These are phyloP conservation scores for Leccinum broughii DNA, from an alignment of 768 basidiomycete genomes.

Conservation along the genomic window DNA sequence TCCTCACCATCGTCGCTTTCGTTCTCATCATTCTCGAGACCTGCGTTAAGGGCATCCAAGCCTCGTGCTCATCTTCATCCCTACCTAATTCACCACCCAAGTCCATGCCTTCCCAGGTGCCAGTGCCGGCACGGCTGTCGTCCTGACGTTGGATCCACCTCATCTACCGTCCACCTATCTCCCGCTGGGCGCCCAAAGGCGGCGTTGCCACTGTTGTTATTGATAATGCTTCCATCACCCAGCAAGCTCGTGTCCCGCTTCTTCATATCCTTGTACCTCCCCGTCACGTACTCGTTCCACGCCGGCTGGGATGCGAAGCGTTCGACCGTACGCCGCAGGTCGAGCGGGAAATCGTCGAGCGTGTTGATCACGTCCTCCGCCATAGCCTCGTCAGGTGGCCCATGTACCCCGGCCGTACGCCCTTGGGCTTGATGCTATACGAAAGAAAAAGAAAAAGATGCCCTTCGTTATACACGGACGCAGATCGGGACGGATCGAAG, in stretches of 20 bases:
- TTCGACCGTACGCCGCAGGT: constrained; percentile 64
- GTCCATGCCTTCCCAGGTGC: no score
- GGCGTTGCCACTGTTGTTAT: constrained; percentile 14
- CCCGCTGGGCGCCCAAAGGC: constrained; percentile 20
- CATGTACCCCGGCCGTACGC: constrained; percentile 90
- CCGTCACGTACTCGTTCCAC: constrained; percentile 90
- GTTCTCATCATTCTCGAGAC: no score
- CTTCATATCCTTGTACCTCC: constrained; percentile 84
- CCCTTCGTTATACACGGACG: no score
- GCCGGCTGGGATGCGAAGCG: constrained; percentile 70
- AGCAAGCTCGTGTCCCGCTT: constrained; percentile 74
- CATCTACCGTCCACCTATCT: constrained; percentile 68
- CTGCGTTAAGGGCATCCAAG: no score
- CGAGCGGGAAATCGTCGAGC: constrained; percentile 82
- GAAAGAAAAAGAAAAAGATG: no score
- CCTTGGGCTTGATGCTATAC: constrained; percentile 65
- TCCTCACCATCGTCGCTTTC: no score
- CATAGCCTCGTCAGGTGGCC: constrained; percentile 88
- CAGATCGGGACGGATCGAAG: neutral
- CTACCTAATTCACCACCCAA: no score
- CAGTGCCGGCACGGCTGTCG: constrained; percentile 21
- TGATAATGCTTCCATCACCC: constrained; percentile 78
- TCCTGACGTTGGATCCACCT: constrained; percentile 47
- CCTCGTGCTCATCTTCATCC: no score
- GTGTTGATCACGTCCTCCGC: constrained; percentile 93